Conservation (phyloP, 257 asterid genomes). For the Scutellaria barbata region DNA sequence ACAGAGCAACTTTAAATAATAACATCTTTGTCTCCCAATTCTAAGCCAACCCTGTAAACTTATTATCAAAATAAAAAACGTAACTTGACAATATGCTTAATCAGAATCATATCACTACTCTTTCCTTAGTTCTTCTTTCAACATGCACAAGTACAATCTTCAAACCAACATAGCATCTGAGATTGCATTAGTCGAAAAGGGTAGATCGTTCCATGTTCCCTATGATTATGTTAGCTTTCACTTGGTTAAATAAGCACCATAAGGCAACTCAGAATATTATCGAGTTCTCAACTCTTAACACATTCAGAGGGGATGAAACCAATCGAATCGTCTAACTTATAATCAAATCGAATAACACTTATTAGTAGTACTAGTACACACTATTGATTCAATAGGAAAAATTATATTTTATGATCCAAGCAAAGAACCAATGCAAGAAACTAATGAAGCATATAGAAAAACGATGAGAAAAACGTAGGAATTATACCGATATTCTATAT, state of each 20-base stretch:
- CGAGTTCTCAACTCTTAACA: background rate
- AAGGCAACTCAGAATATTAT: no score
- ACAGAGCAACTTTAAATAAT: background rate
- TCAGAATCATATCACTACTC: background rate
- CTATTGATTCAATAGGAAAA: background rate
- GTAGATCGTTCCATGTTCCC: no score
- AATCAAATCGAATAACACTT: slow-evolving; percentile 16
- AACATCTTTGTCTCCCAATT: background rate
- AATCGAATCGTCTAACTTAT: background rate
- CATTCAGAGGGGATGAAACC: background rate
- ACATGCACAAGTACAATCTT: background rate
- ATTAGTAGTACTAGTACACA: background rate
- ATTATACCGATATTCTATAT: slow-evolving; percentile 60
- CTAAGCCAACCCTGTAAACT: no score
- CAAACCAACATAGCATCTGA: background rate
- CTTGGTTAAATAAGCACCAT: no score
- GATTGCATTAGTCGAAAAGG: no score
- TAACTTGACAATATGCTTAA: no score
- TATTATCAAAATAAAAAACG: no score
- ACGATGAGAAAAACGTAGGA: slow-evolving; percentile 7
- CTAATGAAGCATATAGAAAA: slow-evolving; percentile 8
- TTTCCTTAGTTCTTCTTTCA: background rate
- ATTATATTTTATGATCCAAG: background rate
- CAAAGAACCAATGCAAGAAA: background rate
- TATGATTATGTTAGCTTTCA: no score